Evolutionary conservation across 768 basidiomycete species (phyloP), one percentile per base, ranked within the genome.

Genomic region (Suillus placidus): DNA sequence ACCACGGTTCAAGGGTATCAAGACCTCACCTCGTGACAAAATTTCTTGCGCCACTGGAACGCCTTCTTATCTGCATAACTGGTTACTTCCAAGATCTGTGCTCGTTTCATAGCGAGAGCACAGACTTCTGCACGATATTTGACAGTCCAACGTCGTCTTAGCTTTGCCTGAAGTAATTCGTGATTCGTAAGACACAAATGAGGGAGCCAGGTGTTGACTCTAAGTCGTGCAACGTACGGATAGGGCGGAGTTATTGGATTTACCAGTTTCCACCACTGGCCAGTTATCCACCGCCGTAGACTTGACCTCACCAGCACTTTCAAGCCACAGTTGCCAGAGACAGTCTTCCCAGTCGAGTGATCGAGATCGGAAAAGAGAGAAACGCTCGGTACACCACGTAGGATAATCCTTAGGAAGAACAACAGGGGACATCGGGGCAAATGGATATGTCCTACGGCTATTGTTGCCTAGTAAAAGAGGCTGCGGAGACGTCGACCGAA

Each of bases 361-460:
- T 26, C 87, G 85, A 30, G 83, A 81, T 40, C 76, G 73, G 55
- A 76, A 72, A 20, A 82, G 68, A 65, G 86, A 84, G 64, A 83
- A 78, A 43, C 87, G 82, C 65, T 89, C 88, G 2, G 84, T 81
- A 68, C 89, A 90, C 89, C 89, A 90, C 10, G 84, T 71, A 1
- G 81, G 77, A 67, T 85, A 76, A 68, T 86, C 77, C 70, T 69
- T 80, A 66, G 68, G 72, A 69, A 77, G 70, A 26, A 87, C 66
- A 18, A 86, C 68, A 3, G 88, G 86, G 3, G 86, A 78, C 3
- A 85, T 71, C 6, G 74, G 65, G 37, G 76, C 72, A 47, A 83
- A 80, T 2, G 82, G 77, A 68, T 81, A 83, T 16, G 72, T 67
- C 40, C 76, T 77, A 32, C 70, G 71, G 13, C 75, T 74, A 20